Conservation (phyloP, 2,329 filamentous ascomycete species). For the Amesomyces nigricolor region DNA sequence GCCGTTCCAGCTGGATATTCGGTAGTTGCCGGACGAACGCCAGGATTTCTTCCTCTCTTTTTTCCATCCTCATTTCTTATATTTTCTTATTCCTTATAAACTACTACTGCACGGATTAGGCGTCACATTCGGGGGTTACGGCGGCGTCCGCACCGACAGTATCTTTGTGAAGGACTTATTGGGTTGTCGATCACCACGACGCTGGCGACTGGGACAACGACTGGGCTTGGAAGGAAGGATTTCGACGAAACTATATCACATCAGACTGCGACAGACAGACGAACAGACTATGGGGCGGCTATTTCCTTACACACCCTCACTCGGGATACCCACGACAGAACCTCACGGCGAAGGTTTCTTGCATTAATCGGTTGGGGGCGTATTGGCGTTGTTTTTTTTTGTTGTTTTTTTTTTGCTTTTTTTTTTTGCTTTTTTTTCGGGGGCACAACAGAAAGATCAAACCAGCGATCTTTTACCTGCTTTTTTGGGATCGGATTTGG, state of each 20-base stretch:
- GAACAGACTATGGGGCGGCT: too few species aligned
- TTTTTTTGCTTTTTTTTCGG: too few species aligned
- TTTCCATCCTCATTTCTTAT: neutral
- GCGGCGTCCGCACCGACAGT: neutral
- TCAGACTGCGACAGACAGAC: too few species aligned
- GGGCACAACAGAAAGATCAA: neutral
- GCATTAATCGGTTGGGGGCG: neutral
- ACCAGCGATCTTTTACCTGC: neutral
- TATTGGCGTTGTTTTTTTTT: neutral
- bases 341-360: neutral
- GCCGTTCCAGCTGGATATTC: conserved; percentile 75
- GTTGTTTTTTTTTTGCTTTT: neutral
- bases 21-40: conserved; percentile 17
- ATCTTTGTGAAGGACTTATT: neutral
- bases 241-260: conserved; percentile 6
- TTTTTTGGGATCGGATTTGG: neutral
- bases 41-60: neutral
- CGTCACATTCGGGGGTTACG: neutral
- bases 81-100: neutral
- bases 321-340: too few species aligned
- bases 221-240: neutral
- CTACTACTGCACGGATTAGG: neutral
- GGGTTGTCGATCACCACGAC: neutral
- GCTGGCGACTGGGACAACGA: neutral
- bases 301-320: neutral